Base-by-base conservation (phyloP, 1,284 basidiomycete species). In the Sanghuangporus baumii region DNA sequence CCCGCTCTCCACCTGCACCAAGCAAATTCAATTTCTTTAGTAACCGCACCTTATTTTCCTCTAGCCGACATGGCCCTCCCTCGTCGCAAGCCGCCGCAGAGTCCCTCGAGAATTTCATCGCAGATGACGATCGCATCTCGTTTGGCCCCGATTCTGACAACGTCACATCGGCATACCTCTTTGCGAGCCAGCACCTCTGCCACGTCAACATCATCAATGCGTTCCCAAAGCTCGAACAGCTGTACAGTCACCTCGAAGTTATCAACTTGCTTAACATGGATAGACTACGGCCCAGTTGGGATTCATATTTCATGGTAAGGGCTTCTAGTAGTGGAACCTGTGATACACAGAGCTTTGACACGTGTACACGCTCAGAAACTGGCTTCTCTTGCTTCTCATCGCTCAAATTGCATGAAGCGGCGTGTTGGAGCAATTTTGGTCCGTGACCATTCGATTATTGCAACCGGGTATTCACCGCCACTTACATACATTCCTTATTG, bases 321-420 rank as follows among this genome's bases (percentile, higher is more conserved):
- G 40, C 31, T 47, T 48, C 34, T 47, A 31, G 31, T 37, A 31
- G 6, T 36, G 20, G 14, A 8, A 23, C 12, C 55, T 55, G 18
- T 46, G 34, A 55, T 50, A 34, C 57, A n/a, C 51, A 50, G 68
- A 41, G 38, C 36, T 38, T 62, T 58, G 57, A 46, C 43, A n/a
- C 43, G 43, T 46, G 43, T 46, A 18, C 60, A 34, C 56, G 8
- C 59, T 23, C 54, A 55, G 68, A 47, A 40, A 40, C 40, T 62
- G 57, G 59, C 95, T 6, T 88, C 89, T 12, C 82, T 97, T 50
- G 94, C 94, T 3, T 94, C 89, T 6, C 87, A 86, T 68, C 82
- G 91, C 47, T 93, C 88, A n/a, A 98, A 94, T 73, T 98, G 90
- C 74, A 98, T 98, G 96, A 99, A 99, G 73, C 86, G 97, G 3